Conservation (phyloP, 2,329 filamentous ascomycete species). For the Beauveria scarabaeidicola region DNA sequence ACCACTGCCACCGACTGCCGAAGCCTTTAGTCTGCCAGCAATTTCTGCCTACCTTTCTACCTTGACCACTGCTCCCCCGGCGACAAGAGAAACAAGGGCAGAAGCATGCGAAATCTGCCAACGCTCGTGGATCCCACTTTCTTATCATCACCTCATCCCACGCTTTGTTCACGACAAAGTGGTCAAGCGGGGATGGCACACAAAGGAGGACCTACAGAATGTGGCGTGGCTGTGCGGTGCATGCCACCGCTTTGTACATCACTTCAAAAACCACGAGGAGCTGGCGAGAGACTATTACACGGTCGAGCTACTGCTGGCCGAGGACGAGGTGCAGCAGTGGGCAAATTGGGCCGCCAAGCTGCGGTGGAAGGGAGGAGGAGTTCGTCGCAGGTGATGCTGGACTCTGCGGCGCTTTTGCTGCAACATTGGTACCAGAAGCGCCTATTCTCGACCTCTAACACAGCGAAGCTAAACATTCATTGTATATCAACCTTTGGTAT, state of each 20-base stretch:
- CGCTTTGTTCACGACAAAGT: slow-evolving; percentile 66
- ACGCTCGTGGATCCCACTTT: slow-evolving; percentile 64
- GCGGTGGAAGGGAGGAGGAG: slow-evolving; percentile 56
- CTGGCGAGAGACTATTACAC: slow-evolving; percentile 65
- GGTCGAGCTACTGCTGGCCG: slow-evolving; percentile 59
- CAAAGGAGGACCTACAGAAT: slow-evolving; percentile 63
- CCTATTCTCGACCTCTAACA: not conserved
- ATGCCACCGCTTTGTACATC: slow-evolving; percentile 77
- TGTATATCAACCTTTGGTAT: too few species aligned
- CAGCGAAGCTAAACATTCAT: not conserved
- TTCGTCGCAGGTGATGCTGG: not conserved
- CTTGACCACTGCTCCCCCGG: slow-evolving; percentile 53
- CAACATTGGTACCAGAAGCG: not conserved
- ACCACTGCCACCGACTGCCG: slow-evolving; percentile 28
- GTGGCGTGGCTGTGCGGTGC: slow-evolving; percentile 82
- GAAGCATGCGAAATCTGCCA: slow-evolving; percentile 67
- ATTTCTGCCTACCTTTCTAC: slow-evolving; percentile 53
- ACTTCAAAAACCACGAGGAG: slow-evolving; percentile 67
- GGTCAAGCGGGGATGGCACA: slow-evolving; percentile 71
- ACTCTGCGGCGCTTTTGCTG: not conserved
- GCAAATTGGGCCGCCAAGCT: slow-evolving; percentile 64
- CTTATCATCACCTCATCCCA: slow-evolving; percentile 84
- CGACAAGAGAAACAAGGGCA: slow-evolving; percentile 48
- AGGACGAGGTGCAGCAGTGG: slow-evolving; percentile 65
- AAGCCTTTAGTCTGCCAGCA: slow-evolving; percentile 54